phyloP scores from a whole-genome alignment of 306 rosid species.

The Sicyos baderoa region DNA sequence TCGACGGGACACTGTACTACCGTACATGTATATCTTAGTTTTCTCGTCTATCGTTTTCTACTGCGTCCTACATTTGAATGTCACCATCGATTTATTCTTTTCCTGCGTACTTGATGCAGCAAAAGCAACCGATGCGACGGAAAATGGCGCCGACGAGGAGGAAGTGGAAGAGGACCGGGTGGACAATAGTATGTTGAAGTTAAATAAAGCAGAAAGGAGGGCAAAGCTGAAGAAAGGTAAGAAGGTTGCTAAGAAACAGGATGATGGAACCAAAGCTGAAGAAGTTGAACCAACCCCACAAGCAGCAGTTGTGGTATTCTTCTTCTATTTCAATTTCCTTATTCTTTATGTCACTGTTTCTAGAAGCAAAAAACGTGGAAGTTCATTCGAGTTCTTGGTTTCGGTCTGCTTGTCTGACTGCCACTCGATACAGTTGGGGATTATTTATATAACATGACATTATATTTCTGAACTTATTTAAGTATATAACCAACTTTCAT shows the following conservation, averaged over 20 bases:
- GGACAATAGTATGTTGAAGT: conserved; percentile 45
- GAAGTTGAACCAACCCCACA: conserved; percentile 54
- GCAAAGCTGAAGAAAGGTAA: conserved; percentile 65
- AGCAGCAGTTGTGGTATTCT: conserved; percentile 70
- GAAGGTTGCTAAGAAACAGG: conserved; percentile 70
- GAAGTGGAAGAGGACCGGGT: conserved; percentile 21
- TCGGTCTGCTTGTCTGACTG: not conserved
- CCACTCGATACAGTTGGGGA: not conserved
- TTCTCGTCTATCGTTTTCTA: not conserved
- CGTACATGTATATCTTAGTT: conserved; percentile 38
- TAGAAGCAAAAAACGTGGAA: not conserved
- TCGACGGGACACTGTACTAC: conserved; percentile 62
- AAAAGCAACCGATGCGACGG: conserved; percentile 30
- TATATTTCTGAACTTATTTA: not conserved
- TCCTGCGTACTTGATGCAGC: conserved; percentile 23
- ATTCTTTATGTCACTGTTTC: not conserved
- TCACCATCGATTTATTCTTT: not conserved
- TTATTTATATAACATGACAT: not conserved
- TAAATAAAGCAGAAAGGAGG: conserved; percentile 75
- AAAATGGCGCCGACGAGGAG: conserved; percentile 32
- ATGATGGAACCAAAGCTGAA: conserved; percentile 38
- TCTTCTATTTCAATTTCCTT: conserved; percentile 1
- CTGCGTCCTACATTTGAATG: not conserved
- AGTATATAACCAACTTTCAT: not conserved
- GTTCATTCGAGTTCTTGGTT: not conserved